Evolutionary conservation across 73 alveolate genomes (phyloP).

Genomic region (Symbiodinium pilosum): DNA sequence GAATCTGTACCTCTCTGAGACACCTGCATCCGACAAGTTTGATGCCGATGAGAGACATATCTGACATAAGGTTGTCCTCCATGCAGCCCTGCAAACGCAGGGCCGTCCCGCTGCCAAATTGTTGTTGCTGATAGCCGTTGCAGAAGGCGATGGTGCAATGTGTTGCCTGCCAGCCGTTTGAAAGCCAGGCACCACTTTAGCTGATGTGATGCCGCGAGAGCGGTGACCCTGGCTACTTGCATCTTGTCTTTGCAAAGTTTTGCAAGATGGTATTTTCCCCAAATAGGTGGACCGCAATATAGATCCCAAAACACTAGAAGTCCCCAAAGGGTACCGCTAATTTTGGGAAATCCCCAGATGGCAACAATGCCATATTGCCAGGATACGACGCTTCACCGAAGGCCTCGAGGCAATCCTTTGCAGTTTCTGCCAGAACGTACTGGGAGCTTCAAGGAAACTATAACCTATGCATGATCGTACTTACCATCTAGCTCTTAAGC

Average conservation of each 20-base stretch:
- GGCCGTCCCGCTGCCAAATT: conserved; percentile 9
- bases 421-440: too few relatives aligned
- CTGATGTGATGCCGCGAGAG: conserved; percentile 87
- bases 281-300: too few relatives aligned
- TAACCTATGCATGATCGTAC: too few relatives aligned
- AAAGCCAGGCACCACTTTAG: conserved; percentile 30
- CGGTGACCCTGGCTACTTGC: conserved; percentile 6
- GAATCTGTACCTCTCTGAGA: neutral
- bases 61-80: conserved; percentile 2
- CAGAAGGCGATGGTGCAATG: neutral
- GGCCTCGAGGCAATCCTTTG: conserved; percentile 45
- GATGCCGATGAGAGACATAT: too few relatives aligned
- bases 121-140: too few relatives aligned
- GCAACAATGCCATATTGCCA: too few relatives aligned
- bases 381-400: conserved; percentile 81
- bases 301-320: too few relatives aligned
- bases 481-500: too few relatives aligned
- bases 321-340: too few relatives aligned
- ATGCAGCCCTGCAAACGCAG: conserved; percentile 21
- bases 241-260: neutral
- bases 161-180: neutral
- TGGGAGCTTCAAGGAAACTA: too few relatives aligned
- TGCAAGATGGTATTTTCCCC: neutral
- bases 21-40: too few relatives aligned
- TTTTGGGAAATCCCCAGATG: too few relatives aligned